Base-by-base conservation (phyloP, 2,329 filamentous ascomycete species). In the Colletotrichum echinochloae region DNA sequence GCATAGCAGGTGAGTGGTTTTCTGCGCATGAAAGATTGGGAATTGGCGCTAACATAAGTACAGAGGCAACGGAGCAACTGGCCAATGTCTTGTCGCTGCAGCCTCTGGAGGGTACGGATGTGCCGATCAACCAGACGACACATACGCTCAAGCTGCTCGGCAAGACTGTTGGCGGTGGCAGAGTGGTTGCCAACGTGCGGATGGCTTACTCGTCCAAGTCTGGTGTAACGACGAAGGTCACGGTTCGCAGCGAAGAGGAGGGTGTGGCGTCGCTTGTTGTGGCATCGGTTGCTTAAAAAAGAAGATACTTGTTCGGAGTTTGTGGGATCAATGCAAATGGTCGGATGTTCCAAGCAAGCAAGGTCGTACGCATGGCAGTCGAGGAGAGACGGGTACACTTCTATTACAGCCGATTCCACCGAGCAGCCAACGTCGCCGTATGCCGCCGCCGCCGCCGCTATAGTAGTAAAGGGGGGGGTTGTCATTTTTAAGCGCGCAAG, bases 91-190 rank as follows among this genome's bases (percentile, higher is more conserved):
- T 99, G 33, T 97, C 94, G 39, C 86, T 99, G 77, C 96, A 98
- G 81, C 94, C 96, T 16, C 88, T 99, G 55, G 96, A 99, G 76
- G 96, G 95, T 75, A 97, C 93, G 39, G 96, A 99, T 75, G 91
- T 99, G 48, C 92, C 94, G 0, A 86, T 97, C 75, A 97, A 91
- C 78, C 92, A 92, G 77, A 95, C 91, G 71, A 98, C 95, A 73
- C 96, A 99, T 81, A 95, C 94, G 5, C 91, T 99, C 79, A 98
- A 97, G 84, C 86, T 99, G 44, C 92, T 98, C 80, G 96, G 96
- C 79, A 98, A 98, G 90, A 97, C 94, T 52, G 91, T 98, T 73
- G 91, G 89, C 41, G 96, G 95, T 44, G 96, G 96, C 74, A 92
- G 92, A 77, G 95, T 99, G 20, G 94, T 95, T 66, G 93, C 92